Conservation (phyloP, 2,329 filamentous ascomycete species). For the Cladorrhinum sp. region DNA sequence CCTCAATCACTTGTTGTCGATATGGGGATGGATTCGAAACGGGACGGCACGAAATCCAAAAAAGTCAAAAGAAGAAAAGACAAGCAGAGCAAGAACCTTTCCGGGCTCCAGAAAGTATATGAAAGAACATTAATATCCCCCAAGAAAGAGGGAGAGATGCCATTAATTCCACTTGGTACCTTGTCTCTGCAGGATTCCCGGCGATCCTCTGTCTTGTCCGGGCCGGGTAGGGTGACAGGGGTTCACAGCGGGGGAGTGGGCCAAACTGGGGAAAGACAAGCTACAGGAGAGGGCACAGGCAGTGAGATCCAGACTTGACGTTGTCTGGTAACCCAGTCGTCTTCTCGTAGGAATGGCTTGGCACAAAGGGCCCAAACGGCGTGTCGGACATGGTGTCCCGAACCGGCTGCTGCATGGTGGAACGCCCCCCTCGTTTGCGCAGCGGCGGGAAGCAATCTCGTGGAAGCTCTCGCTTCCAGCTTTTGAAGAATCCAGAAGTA, state of each 20-base stretch:
- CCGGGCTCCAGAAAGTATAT: slow-evolving; percentile 7
- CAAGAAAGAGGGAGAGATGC: background rate
- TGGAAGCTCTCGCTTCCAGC: slow-evolving; percentile 8
- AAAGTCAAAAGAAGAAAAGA: background rate
- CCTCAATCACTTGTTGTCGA: background rate
- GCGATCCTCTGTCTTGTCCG: background rate
- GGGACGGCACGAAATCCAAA: background rate
- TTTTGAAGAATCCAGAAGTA: background rate
- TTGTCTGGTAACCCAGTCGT: slow-evolving; percentile 6
- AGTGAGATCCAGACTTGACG: slow-evolving; percentile 14
- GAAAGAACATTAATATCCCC: background rate
- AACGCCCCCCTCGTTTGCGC: background rate
- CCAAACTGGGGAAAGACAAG: slow-evolving; percentile 16
- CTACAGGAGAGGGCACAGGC: slow-evolving; percentile 10
- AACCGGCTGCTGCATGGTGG: slow-evolving; percentile 8
- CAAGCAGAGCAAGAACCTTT: slow-evolving; percentile 6
- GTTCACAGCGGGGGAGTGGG: slow-evolving; percentile 1
- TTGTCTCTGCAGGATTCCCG: background rate
- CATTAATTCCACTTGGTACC: background rate
- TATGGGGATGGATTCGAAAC: background rate
- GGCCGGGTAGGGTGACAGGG: background rate
- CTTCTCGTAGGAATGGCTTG: slow-evolving; percentile 18
- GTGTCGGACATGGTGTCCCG: slow-evolving; percentile 22
- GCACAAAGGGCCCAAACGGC: slow-evolving; percentile 20
- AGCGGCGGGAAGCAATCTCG: slow-evolving; percentile 4